A percentile compares a stretch with the other conserved stretches of the same genome.
These are phyloP conservation scores for Pseudomassariella vexata DNA, from an alignment of 2,329 filamentous ascomycete genomes.

Conservation along the genomic window DNA sequence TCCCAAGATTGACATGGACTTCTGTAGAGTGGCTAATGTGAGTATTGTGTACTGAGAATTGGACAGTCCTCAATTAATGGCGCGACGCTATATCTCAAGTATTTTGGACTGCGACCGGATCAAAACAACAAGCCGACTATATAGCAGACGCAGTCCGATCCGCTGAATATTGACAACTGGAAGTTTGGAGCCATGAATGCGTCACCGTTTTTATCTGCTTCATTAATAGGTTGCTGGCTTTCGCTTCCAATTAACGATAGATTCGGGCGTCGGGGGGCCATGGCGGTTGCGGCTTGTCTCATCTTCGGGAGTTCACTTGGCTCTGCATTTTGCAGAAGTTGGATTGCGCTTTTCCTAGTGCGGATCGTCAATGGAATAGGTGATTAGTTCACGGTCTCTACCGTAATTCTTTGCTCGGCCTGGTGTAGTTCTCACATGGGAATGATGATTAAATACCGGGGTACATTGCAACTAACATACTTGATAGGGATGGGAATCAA, in stretches of 20 bases:
- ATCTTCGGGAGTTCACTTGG: slow-evolving; percentile 29
- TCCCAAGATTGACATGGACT: too few species aligned
- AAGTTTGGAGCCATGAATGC: slow-evolving; percentile 33
- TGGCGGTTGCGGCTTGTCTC: slow-evolving; percentile 30
- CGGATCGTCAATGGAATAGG: slow-evolving; percentile 8
- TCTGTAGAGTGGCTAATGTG: too few species aligned
- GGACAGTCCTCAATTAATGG: slow-evolving; percentile 5
- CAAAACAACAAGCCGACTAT: not conserved
- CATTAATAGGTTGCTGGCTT: slow-evolving; percentile 31
- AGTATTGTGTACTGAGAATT: too few species aligned
- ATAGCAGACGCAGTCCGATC: not conserved
- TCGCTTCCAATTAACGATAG: slow-evolving; percentile 34
- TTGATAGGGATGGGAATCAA: slow-evolving; percentile 41
- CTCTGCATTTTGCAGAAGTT: not conserved
- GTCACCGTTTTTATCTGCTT: slow-evolving; percentile 32
- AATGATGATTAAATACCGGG: not conserved
- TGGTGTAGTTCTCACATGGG: not conserved
- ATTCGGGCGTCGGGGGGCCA: slow-evolving; percentile 33
- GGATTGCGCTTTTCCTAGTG: slow-evolving; percentile 2
- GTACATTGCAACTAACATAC: too few species aligned
- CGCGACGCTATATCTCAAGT: slow-evolving; percentile 1
- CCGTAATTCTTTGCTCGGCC: slow-evolving; percentile 3
- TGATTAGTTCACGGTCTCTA: not conserved
- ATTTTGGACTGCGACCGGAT: not conserved
- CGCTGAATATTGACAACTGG: slow-evolving; percentile 19